A percentile compares a stretch with the other conserved stretches of the same genome.
Evolutionary conservation across 495 filamentous ascomycete genomes (phyloP).

Genomic region (Neurospora sp.): DNA sequence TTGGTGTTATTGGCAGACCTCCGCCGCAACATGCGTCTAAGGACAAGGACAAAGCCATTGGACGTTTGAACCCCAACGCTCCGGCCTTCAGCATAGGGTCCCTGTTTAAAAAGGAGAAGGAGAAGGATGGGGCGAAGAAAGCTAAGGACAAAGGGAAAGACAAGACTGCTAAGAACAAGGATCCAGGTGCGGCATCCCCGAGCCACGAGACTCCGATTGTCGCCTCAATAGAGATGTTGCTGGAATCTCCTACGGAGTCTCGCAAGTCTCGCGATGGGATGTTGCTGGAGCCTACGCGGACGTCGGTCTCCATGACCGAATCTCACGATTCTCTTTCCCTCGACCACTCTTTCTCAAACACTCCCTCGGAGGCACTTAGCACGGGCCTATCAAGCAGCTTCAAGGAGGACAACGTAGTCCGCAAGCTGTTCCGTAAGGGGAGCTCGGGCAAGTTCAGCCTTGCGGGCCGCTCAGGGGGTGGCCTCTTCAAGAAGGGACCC

Average conservation of each 20-base stretch:
- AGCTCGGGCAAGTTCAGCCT: slow-evolving; percentile 71
- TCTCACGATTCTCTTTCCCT: slow-evolving; percentile 59
- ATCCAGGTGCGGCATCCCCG: slow-evolving; percentile 6
- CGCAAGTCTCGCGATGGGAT: slow-evolving; percentile 46
- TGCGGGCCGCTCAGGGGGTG: slow-evolving; percentile 46
- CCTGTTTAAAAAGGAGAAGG: slow-evolving; percentile 35
- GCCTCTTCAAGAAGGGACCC: slow-evolving; percentile 54
- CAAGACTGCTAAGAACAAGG: slow-evolving; percentile 16
- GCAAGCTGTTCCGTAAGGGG: slow-evolving; percentile 68
- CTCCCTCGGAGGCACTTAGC: slow-evolving; percentile 49
- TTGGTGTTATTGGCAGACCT: slow-evolving; percentile 41
- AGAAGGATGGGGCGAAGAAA: slow-evolving; percentile 19
- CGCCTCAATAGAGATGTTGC: slow-evolving; percentile 12
- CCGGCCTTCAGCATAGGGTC: slow-evolving; percentile 37
- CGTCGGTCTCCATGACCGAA: slow-evolving; percentile 45
- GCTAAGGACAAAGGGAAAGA: slow-evolving; percentile 26
- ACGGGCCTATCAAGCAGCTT: slow-evolving; percentile 25
- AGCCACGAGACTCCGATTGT: slow-evolving; percentile 10
- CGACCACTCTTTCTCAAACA: slow-evolving; percentile 56
- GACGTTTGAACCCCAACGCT: slow-evolving; percentile 40
- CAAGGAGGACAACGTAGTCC: slow-evolving; percentile 46
- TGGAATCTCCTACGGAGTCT: slow-evolving; percentile 49
- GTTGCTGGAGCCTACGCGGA: slow-evolving; percentile 44
- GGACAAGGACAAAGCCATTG: slow-evolving; percentile 17
- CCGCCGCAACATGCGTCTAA: slow-evolving; percentile 35